Percentiles rank a stretch among this genome's conserved stretches.
These are phyloP conservation scores for Aureobasidium pullulans DNA, from an alignment of 2,329 filamentous ascomycete genomes.

Conservation along the genomic window DNA sequence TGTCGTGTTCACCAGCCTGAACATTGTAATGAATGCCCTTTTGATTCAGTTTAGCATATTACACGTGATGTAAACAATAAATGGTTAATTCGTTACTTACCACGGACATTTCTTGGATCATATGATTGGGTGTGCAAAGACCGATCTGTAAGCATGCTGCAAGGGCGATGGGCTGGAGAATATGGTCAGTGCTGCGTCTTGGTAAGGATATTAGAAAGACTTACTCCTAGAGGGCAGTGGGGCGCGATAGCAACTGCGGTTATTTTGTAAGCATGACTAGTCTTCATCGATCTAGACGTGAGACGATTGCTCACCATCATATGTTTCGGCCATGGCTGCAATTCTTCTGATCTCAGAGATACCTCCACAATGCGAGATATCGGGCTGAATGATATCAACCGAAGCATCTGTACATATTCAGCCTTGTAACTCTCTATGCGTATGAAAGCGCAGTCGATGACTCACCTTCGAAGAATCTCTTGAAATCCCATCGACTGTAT, in stretches of 20 bases:
- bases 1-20: constrained; percentile 52
- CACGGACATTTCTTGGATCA: constrained; percentile 69
- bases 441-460: neutral
- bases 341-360: constrained; percentile 65
- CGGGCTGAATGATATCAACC: constrained; percentile 65
- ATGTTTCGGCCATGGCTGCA: constrained; percentile 49
- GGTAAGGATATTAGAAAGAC: neutral
- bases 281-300: neutral
- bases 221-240: constrained; percentile 58
- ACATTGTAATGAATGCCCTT: constrained; percentile 67
- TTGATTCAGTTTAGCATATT: too few species aligned
- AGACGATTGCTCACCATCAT: constrained; percentile 14
- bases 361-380: constrained; percentile 63
- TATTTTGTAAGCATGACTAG: neutral
- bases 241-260: constrained; percentile 51
- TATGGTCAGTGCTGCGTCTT: neutral
- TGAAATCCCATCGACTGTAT: constrained; percentile 64
- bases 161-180: constrained; percentile 51
- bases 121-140: constrained; percentile 54
- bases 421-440: neutral
- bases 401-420: constrained; percentile 38
- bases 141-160: constrained; percentile 64
- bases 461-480: constrained; percentile 55
- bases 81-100: too few species aligned
- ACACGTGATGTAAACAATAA: too few species aligned